A percentile compares a stretch with the other conserved stretches of the same genome.
These are phyloP conservation scores for Talaromyces stipitatus DNA, from an alignment of 495 filamentous ascomycete genomes.

Conservation along the genomic window DNA sequence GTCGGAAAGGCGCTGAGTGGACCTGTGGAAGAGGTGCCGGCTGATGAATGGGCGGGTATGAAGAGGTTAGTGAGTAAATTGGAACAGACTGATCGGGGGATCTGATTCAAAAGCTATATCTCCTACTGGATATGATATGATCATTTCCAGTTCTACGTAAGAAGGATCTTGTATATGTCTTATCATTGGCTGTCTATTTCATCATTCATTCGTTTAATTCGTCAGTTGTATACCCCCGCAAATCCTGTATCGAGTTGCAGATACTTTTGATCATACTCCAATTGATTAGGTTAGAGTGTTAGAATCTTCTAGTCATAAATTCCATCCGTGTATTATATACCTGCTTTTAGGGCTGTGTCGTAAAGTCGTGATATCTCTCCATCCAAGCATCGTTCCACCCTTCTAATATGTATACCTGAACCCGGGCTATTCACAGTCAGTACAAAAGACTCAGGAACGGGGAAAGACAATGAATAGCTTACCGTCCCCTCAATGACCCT, in stretches of 20 bases:
- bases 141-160: too few relatives aligned
- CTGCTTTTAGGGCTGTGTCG: not conserved
- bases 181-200: too few relatives aligned
- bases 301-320: not conserved
- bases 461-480: conserved; percentile 9
- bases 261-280: not conserved
- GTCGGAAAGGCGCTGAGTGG: conserved; percentile 80
- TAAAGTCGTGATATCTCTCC: not conserved
- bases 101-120: not conserved
- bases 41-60: conserved; percentile 85
- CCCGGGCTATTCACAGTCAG: conserved; percentile 17
- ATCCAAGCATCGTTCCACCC: not conserved
- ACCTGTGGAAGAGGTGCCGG: conserved; percentile 59
- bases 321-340: not conserved
- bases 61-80: conserved; percentile 74
- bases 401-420: conserved; percentile 46
- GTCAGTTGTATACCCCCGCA: conserved; percentile 2
- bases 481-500: conserved; percentile 48
- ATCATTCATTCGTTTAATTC: not conserved
- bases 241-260: not conserved
- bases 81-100: conserved; percentile 41
- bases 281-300: not conserved
- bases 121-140: not conserved
- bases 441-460: not conserved
- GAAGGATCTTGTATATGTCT: not conserved